phyloP scores from a whole-genome alignment of 1,284 basidiomycete genomes.

The Exobasidium rhododendri region DNA sequence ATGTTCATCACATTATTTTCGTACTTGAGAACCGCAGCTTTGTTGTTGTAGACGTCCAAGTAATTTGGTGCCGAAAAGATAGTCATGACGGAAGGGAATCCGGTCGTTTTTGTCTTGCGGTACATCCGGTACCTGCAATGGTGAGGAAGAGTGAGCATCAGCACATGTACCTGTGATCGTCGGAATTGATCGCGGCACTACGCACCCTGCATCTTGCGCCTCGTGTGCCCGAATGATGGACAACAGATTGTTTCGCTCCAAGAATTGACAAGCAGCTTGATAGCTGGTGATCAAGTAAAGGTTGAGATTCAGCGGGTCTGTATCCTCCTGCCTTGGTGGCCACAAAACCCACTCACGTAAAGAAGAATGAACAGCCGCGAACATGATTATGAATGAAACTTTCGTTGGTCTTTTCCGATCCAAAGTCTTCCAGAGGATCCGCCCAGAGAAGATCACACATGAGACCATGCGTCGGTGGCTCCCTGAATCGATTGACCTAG shows the following conservation, averaged over 20 bases:
- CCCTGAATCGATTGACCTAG: slow-evolving; percentile 92
- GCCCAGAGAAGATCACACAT: slow-evolving; percentile 97
- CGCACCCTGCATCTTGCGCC: slow-evolving; percentile 79
- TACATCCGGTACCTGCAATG: slow-evolving; percentile 88
- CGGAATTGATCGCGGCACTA: no score
- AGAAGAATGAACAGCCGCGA: slow-evolving; percentile 92
- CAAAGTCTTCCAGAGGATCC: slow-evolving; percentile 90
- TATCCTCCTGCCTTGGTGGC: neutral
- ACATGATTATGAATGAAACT: slow-evolving; percentile 90
- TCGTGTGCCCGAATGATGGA: slow-evolving; percentile 93
- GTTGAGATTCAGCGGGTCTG: no score
- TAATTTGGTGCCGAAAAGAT: slow-evolving; percentile 89
- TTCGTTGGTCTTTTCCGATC: slow-evolving; percentile 78
- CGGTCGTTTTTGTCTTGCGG: slow-evolving; percentile 89
- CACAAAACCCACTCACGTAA: slow-evolving; percentile 63
- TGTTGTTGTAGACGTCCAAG: slow-evolving; percentile 94
- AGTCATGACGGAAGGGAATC: slow-evolving; percentile 87
- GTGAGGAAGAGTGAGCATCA: no score
- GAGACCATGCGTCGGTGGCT: slow-evolving; percentile 86
- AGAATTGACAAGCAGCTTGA: slow-evolving; percentile 85
- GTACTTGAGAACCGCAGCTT: slow-evolving; percentile 92
- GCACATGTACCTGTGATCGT: no score
- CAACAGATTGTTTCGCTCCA: slow-evolving; percentile 88
- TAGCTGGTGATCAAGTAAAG: no score
- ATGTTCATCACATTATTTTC: slow-evolving; percentile 96